These are phyloP conservation scores for Globisporangium splendens DNA, from an alignment of 352 stramenopile species.

Conservation along the genomic window DNA sequence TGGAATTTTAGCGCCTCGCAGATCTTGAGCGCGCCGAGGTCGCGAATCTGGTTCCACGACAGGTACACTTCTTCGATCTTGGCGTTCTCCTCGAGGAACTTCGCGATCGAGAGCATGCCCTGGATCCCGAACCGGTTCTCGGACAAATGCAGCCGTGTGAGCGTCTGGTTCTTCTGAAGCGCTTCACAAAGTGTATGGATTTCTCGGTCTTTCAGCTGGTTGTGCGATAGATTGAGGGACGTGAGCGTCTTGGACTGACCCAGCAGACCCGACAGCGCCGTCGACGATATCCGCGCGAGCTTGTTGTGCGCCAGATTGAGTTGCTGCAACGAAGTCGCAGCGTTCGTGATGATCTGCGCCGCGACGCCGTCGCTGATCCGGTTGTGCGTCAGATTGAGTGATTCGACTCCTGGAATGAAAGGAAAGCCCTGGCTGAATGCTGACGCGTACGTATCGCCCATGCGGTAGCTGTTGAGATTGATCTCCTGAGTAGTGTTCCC, in stretches of 20 bases:
- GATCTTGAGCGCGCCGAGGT: constrained; percentile 66
- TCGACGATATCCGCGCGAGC: constrained; percentile 32
- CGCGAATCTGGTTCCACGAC: constrained; percentile 71
- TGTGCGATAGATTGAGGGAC: constrained; percentile 67
- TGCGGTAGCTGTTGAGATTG: constrained; percentile 67
- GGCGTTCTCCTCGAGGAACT: constrained; percentile 70
- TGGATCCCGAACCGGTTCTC: constrained; percentile 65
- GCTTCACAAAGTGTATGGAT: constrained; percentile 71
- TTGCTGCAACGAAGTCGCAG: constrained; percentile 32
- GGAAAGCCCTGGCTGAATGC: constrained; percentile 62
- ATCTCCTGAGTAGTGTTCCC: constrained; percentile 54
- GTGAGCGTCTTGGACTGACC: constrained; percentile 44
- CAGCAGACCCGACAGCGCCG: constrained; percentile 38
- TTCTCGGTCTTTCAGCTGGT: constrained; percentile 53
- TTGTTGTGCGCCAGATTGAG: constrained; percentile 70
- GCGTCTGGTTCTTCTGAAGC: constrained; percentile 64
- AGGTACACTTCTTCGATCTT: constrained; percentile 79
- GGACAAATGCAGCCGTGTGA: constrained; percentile 61
- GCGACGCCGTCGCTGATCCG: constrained; percentile 61
- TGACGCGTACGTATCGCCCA: constrained; percentile 55
- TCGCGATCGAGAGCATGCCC: constrained; percentile 62
- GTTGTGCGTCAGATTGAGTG: constrained; percentile 69
- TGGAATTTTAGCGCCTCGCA: constrained; percentile 74
- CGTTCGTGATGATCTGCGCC: constrained; percentile 42
- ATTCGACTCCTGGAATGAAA: constrained; percentile 59